Conservation (phyloP, 768 basidiomycete genomes). For the Macrolepiota dolichaula region DNA sequence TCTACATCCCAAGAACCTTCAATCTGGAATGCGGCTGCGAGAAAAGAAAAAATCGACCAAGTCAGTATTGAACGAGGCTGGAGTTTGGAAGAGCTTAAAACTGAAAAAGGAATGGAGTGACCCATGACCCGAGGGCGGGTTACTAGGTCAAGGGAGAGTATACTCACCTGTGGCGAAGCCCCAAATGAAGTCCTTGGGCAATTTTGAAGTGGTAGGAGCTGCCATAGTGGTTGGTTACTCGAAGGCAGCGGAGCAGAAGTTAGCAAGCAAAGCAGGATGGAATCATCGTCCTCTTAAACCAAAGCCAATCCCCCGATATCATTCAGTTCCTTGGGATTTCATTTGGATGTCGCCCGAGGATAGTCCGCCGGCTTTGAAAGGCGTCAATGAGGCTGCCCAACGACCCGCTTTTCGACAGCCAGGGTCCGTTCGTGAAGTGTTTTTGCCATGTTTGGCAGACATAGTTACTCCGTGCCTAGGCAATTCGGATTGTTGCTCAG, state of each 20-base stretch:
- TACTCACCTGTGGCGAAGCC: slow-evolving; percentile 65
- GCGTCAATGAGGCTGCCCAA: slow-evolving; percentile 19
- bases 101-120: background rate
- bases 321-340: slow-evolving; percentile 36
- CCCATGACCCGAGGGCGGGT: background rate
- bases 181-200: slow-evolving; percentile 64
- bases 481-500: slow-evolving; percentile 17
- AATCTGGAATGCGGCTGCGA: slow-evolving; percentile 64
- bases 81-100: slow-evolving; percentile 5
- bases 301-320: slow-evolving; percentile 39
- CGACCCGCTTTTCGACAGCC: slow-evolving; percentile 20
- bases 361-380: slow-evolving; percentile 38
- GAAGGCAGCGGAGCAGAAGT: slow-evolving; percentile 23
- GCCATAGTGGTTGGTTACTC: slow-evolving; percentile 24
- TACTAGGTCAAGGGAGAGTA: slow-evolving; percentile 6
- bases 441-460: slow-evolving; percentile 20
- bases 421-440: slow-evolving; percentile 17
- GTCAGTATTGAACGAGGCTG: slow-evolving; percentile 1
- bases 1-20: slow-evolving; percentile 62
- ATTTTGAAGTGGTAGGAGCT: slow-evolving; percentile 31
- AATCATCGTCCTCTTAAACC: slow-evolving; percentile 34
- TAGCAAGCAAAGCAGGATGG: slow-evolving; percentile 24
- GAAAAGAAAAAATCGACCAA: slow-evolving; percentile 7
- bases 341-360: slow-evolving; percentile 38
- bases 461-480: slow-evolving; percentile 28